phyloP scores from a whole-genome alignment of 495 filamentous ascomycete species.

The Lentithecium fluviatile region DNA sequence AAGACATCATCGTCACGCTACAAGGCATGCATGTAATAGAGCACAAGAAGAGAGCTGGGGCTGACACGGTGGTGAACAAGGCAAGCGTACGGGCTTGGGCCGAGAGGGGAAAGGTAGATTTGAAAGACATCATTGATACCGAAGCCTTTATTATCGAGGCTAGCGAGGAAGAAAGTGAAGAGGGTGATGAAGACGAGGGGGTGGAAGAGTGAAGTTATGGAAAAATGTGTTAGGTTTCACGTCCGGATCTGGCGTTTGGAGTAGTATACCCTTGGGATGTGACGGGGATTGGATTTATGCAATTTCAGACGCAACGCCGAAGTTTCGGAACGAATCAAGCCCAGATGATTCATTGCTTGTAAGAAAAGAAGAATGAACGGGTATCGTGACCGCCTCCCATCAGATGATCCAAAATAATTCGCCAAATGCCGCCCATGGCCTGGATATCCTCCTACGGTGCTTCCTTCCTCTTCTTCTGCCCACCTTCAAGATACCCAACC shows the following conservation, averaged over 20 bases:
- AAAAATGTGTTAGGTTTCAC: background rate
- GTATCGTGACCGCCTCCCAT: too few relatives aligned
- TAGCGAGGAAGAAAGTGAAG: constrained; percentile 24
- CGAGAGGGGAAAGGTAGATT: constrained; percentile 46
- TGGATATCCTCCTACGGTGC: too few relatives aligned
- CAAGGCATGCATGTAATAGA: constrained; percentile 75
- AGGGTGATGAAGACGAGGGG: constrained; percentile 17
- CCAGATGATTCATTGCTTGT: too few relatives aligned
- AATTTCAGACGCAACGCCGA: too few relatives aligned
- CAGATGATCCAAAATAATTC: too few relatives aligned
- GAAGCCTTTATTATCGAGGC: constrained; percentile 51
- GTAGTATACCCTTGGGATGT: constrained; percentile 8
- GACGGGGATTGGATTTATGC: too few relatives aligned
- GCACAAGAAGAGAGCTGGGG: constrained; percentile 42
- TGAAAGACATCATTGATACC: constrained; percentile 54
- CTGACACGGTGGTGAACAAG: constrained; percentile 55
- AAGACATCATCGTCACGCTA: constrained; percentile 77
- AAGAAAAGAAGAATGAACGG: too few relatives aligned
- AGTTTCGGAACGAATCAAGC: too few relatives aligned
- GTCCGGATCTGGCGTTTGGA: constrained; percentile 9
- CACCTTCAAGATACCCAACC: constrained; percentile 58
- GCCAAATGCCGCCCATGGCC: too few relatives aligned
- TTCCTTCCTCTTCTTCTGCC: constrained; percentile 1
- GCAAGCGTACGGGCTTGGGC: constrained; percentile 57
- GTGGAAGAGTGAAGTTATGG: constrained; percentile 11